Evolutionary conservation across 73 alveolate species (phyloP), one percentile per base, ranked within the genome.

Genomic region (Durusdinium trenchii): DNA sequence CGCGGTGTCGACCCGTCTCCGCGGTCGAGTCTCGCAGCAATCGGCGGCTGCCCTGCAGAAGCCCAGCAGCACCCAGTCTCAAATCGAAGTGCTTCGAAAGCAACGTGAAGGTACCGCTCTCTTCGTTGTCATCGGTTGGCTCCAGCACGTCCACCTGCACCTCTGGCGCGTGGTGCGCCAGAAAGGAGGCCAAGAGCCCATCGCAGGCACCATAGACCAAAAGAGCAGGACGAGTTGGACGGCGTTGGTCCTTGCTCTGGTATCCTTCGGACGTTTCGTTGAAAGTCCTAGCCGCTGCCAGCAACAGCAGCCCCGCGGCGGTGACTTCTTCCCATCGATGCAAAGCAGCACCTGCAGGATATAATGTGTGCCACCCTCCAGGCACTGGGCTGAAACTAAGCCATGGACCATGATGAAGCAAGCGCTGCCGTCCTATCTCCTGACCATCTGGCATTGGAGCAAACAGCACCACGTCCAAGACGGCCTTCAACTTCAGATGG

Each of bases 321-420:
- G 97, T 91, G 30, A 91, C 97, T 54, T 91, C 97, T 76, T 91
- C 97, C 97, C 97, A 91, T 40, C 97, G 89, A 40, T 91, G 97
- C 78, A 91, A 54, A 40, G 97, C 97, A 28, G 76, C 23, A 52
- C 97, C 97, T 47, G 97, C 61, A 6, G 97, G 97, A 23, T 61
- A 91, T 9, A 87, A 47, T 1, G 97, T 40, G 76, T 91, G 97
- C 78, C 87, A 91, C 20, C 97, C 97, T 40, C 97, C 97, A 18
- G 69, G 89, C 78, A 76, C 85, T 5, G 97, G 97, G 26, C 60
- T 23, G 75, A 91, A 91, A 50, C 76, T 43, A 2, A 26, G 89
- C 97, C 97, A 91, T 16, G 89, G 60, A n/a, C 97, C 97, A 12
- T 36, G 76, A 35, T 91, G 97, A 6, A 91, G 89, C 79, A 91